These are phyloP conservation scores for Isabelozyma pseudorhagii DNA, from an alignment of 805 yeast genomes.

Conservation along the genomic window DNA sequence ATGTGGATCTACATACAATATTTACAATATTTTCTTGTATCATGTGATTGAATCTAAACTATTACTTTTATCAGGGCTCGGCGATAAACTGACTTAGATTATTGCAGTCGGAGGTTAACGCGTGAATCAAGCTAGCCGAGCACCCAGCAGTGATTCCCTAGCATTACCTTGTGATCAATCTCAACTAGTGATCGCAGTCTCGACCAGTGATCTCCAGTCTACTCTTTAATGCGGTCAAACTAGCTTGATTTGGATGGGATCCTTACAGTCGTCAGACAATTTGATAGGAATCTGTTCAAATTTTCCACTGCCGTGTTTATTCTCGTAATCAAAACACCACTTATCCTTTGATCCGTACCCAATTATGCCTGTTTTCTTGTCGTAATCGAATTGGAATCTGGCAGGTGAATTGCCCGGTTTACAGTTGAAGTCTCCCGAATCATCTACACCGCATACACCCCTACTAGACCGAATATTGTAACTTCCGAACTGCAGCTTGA, in stretches of 20 bases:
- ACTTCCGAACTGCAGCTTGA: conserved; percentile 68
- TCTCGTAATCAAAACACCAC: conserved; percentile 51
- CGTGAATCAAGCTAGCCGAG: too few species aligned
- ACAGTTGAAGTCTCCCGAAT: conserved; percentile 16
- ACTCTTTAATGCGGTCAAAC: neutral
- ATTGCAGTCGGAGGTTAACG: too few species aligned
- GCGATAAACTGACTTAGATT: too few species aligned
- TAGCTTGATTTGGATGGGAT: neutral
- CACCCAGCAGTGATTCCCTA: too few species aligned
- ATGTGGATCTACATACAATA: too few species aligned
- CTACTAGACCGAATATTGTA: conserved; percentile 62
- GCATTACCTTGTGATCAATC: neutral
- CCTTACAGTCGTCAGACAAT: conserved; percentile 13
- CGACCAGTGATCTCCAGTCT: too few species aligned
- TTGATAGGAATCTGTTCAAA: conserved; percentile 19
- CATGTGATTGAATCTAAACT: too few species aligned
- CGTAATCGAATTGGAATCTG: conserved; percentile 52
- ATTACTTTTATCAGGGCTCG: too few species aligned
- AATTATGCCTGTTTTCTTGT: conserved; percentile 41
- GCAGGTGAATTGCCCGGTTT: conserved; percentile 12
- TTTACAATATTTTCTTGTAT: too few species aligned
- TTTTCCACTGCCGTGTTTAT: conserved; percentile 17
- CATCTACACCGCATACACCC: conserved; percentile 65
- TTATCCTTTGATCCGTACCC: conserved; percentile 58
- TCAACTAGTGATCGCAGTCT: too few species aligned